Evolutionary conservation across 129 eudicot species (phyloP), one percentile per base, ranked within the genome.

Genomic region (Tanacetum coccineum): DNA sequence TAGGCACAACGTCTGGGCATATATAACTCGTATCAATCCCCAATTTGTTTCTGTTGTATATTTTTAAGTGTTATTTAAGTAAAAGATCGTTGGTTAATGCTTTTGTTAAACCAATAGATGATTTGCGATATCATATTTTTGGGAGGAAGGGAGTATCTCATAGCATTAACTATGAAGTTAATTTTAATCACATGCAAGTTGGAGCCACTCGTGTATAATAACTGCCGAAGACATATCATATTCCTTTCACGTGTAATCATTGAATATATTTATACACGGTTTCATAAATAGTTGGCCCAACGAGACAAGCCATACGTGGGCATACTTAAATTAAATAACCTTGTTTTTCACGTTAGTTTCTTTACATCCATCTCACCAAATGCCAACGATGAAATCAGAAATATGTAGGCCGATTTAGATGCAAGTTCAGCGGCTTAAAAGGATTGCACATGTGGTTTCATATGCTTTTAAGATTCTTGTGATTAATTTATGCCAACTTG

Each of bases 321-420:
- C 40, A 50, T 67, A 13, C 57, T 21, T 51, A 36, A 75, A 49
- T 50, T 67, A 36, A 60, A 59, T 51, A 39, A 9, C 19, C 79
- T 75, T 68, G 79, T 39, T 67, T 48, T 39, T 70, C 68, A 75
- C 70, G 79, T 67, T 60, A 68, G 15, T 68, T 75, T 75, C 70
- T 59, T 75, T 75, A n/a, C 74, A 68, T 68, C 48, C 50, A 13
- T 60, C 63, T 45, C 1, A 67, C 79, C 79, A 67, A 75, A 75
- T 67, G 72, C 54, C 81, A 77, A 48, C 71, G 63, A 75, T 15
- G 42, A 60, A 44, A 55, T 47, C 58, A 54, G 72, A 63, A 62
- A 44, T 70, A 22, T 76, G 76, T 76, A 62, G 76, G 46, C 71
- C 66, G 53, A 70, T 70, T 70, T 20, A 46, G 63, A 77, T 60